Conservation (phyloP, 352 stramenopile genomes). For the Halophytophthora polymorphica region DNA sequence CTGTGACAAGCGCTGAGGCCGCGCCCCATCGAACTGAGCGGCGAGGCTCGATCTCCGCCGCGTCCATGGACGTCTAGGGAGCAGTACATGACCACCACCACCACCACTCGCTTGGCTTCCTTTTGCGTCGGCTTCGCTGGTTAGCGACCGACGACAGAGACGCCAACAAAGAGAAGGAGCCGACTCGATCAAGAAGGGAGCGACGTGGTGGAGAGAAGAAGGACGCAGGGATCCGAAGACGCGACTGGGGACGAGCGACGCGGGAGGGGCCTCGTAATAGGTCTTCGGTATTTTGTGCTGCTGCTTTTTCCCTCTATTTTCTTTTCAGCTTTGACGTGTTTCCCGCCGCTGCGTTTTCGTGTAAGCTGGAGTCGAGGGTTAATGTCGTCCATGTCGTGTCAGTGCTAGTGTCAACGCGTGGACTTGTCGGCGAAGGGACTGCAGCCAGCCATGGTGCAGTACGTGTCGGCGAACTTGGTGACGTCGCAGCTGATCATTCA, state of each 20-base stretch:
- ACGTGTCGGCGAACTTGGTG: constrained; percentile 80
- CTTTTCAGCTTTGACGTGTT: constrained; percentile 16
- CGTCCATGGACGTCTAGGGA: constrained; percentile 28
- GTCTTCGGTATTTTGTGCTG: constrained; percentile 32
- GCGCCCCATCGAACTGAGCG: constrained; percentile 41
- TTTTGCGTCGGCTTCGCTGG: too few species aligned
- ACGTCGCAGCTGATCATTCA: constrained; percentile 60
- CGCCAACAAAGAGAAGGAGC: constrained; percentile 1
- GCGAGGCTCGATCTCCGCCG: constrained; percentile 42
- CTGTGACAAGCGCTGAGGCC: constrained; percentile 12
- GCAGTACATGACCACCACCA: constrained; percentile 17
- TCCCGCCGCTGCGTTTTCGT: constrained; percentile 1
- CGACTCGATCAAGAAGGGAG: constrained; percentile 11
- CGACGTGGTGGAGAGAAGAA: constrained; percentile 9
- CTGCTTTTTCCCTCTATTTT: constrained; percentile 20
- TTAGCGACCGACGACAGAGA: too few species aligned
- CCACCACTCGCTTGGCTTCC: constrained; percentile 2
- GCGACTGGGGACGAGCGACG: constrained; percentile 11
- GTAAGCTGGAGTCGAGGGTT: too few species aligned
- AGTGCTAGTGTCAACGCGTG: constrained; percentile 40
- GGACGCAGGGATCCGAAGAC: constrained; percentile 12
- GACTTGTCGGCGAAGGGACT: constrained; percentile 86
- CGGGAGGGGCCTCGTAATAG: constrained; percentile 16
- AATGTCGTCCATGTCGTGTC: too few species aligned
- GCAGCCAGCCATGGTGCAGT: constrained; percentile 83